phyloP scores from a whole-genome alignment of 1,284 basidiomycete species.

The Ustilago hordei region DNA sequence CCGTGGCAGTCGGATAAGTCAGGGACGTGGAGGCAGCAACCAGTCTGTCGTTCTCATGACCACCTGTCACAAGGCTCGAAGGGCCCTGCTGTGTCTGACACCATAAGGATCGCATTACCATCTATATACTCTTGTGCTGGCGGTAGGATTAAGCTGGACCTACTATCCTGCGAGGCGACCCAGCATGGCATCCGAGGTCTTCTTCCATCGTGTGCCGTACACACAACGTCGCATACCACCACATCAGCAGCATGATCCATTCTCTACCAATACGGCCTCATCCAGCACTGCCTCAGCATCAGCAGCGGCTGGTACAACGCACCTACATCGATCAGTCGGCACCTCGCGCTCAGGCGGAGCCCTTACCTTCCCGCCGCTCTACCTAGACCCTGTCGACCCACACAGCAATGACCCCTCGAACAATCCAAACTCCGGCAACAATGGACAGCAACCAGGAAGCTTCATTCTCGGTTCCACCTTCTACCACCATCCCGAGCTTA shows the following conservation, averaged over 20 bases:
- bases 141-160: neutral
- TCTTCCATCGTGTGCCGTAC: slow-evolving; percentile 39
- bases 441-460: slow-evolving; percentile 24
- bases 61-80: neutral
- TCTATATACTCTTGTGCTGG: neutral
- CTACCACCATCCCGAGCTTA: slow-evolving; percentile 50
- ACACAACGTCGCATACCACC: slow-evolving; percentile 27
- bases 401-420: slow-evolving; percentile 19
- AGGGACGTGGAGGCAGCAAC: slow-evolving; percentile 1
- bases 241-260: slow-evolving; percentile 16
- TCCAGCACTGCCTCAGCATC: neutral
- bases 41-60: neutral
- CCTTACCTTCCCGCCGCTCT: slow-evolving; percentile 53
- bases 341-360: slow-evolving; percentile 32
- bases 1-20: slow-evolving; percentile 1
- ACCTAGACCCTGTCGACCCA: slow-evolving; percentile 43
- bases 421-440: slow-evolving; percentile 12
- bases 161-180: neutral
- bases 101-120: neutral
- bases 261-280: neutral
- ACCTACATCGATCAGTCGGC: slow-evolving; percentile 23
- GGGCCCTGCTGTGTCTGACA: neutral
- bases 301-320: neutral
- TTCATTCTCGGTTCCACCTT: slow-evolving; percentile 51
- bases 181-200: slow-evolving; percentile 50